phyloP scores from a whole-genome alignment of 2,329 filamentous ascomycete species.

The Fusarium secorum region DNA sequence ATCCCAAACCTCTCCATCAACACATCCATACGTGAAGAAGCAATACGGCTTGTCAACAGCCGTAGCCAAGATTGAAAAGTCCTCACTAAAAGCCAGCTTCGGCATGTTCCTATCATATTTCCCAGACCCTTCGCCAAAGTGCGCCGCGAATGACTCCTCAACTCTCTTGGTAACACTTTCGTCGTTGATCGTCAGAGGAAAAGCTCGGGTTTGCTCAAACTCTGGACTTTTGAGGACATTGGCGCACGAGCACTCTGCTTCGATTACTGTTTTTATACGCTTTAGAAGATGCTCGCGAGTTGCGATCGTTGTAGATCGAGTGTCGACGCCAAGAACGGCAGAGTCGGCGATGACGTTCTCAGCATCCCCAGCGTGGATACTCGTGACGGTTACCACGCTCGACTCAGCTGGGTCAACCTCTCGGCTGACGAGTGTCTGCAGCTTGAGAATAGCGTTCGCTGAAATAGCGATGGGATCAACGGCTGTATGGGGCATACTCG shows the following conservation, averaged over 20 bases:
- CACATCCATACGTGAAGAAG: slow-evolving; percentile 36
- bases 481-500: slow-evolving; percentile 17
- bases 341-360: slow-evolving; percentile 56
- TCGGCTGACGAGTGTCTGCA: slow-evolving; percentile 45
- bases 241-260: slow-evolving; percentile 61
- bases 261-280: slow-evolving; percentile 54
- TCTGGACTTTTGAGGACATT: slow-evolving; percentile 53
- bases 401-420: slow-evolving; percentile 48
- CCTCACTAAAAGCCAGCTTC: slow-evolving; percentile 60
- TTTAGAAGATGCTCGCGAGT: slow-evolving; percentile 47
- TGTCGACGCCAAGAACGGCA: slow-evolving; percentile 51
- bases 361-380: slow-evolving; percentile 51
- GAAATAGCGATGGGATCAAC: slow-evolving; percentile 17
- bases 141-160: slow-evolving; percentile 52
- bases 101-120: slow-evolving; percentile 48
- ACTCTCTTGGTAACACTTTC: slow-evolving; percentile 51
- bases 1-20: slow-evolving; percentile 28
- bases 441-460: not conserved
- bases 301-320: slow-evolving; percentile 46
- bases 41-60: slow-evolving; percentile 22
- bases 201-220: slow-evolving; percentile 51
- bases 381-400: slow-evolving; percentile 55
- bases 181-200: slow-evolving; percentile 63
- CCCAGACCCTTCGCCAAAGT: slow-evolving; percentile 49
- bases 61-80: slow-evolving; percentile 53